Base-by-base conservation (phyloP, 768 basidiomycete genomes). In the Cystofilobasidium ferigula region DNA sequence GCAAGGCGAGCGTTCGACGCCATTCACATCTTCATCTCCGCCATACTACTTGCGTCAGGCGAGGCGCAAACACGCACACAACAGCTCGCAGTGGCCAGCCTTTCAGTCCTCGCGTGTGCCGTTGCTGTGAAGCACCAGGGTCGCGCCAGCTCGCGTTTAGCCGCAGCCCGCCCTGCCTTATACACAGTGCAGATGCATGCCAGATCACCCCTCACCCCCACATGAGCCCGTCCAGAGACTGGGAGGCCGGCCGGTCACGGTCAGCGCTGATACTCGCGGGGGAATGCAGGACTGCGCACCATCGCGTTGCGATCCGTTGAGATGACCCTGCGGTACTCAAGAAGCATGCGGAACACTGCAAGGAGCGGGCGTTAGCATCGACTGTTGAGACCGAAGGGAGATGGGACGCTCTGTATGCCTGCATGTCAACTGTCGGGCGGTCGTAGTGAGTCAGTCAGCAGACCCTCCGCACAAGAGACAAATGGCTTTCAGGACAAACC, bases 291-390 rank as follows among this genome's bases (percentile, higher is more conserved):
- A 0, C 8, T 30, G 40, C 62, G 51, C 24, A 63, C 62, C 62
- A 63, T 63, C 28, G 62, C 62, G 53, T 63, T 40, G 6, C 62
- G 62, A 40, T 63, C 62, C 2, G 51, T 51, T 18, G 62, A 35
- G 35, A 63, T 54, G 16, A 38, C 36, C 20, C 62, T n/a, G 0
- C 62, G 36, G 20, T 63, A 63, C 38, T 63, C 62, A 10, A 63
- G 51, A 0, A 63, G 62, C 3, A 63, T 36, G 18, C 62, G 48
- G 38, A 63, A 63, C 24, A 48, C 26, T 4, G 59, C 16, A 5
- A 34, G 34, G 43, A 45, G n/a, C 18, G 18, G 24, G 60, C 10
- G n/a, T n/a, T n/a, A n/a, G 16, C 8, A 35, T 26, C 22, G 28
- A 12, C 24, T n/a, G n/a, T n/a, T n/a, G n/a, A n/a, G n/a, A n/a